A percentile compares a stretch with the other conserved stretches of the same genome.
Evolutionary conservation across 1,284 basidiomycete species (phyloP).

Genomic region (Melampsora abietis-canadensis): DNA sequence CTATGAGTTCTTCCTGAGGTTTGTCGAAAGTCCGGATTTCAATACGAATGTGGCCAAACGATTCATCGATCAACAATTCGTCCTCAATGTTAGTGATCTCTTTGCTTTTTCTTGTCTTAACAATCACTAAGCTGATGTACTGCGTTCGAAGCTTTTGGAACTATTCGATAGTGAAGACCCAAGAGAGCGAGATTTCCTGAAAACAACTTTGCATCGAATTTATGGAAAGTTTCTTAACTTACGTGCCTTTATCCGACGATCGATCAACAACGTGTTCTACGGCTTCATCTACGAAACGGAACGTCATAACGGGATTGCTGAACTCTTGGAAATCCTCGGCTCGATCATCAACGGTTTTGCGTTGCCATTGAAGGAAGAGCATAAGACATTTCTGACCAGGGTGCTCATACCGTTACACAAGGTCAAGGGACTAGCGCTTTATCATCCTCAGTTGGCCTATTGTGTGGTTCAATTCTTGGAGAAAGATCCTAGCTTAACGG

Average conservation of each 20-base stretch:
- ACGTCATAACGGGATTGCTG: constrained; percentile 97
- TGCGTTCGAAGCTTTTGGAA: constrained; percentile 69
- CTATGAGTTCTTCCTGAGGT: constrained; percentile 99
- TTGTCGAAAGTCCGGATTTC: constrained; percentile 96
- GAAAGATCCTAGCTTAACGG: constrained; percentile 86
- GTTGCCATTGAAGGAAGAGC: constrained; percentile 95
- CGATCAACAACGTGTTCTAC: constrained; percentile 99
- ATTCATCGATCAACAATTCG: constrained; percentile 94
- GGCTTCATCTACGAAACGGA: constrained; percentile 98
- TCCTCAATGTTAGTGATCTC: constrained; percentile 62
- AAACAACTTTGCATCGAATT: constrained; percentile 97
- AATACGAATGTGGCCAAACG: constrained; percentile 97
- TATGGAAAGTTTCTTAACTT: constrained; percentile 99
- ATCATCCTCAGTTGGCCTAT: constrained; percentile 97
- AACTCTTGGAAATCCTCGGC: constrained; percentile 94
- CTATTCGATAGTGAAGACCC: constrained; percentile 99
- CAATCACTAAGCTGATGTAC: background rate
- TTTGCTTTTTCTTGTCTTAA: background rate
- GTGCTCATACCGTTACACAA: constrained; percentile 97
- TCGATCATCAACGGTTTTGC: constrained; percentile 99
- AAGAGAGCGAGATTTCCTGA: constrained; percentile 96
- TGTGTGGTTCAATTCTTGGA: constrained; percentile 99
- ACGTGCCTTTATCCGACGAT: constrained; percentile 95
- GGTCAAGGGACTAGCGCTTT: constrained; percentile 91
- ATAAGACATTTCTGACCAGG: constrained; percentile 95